phyloP scores from a whole-genome alignment of 73 alveolate genomes.

The Uronychia setigera region DNA sequence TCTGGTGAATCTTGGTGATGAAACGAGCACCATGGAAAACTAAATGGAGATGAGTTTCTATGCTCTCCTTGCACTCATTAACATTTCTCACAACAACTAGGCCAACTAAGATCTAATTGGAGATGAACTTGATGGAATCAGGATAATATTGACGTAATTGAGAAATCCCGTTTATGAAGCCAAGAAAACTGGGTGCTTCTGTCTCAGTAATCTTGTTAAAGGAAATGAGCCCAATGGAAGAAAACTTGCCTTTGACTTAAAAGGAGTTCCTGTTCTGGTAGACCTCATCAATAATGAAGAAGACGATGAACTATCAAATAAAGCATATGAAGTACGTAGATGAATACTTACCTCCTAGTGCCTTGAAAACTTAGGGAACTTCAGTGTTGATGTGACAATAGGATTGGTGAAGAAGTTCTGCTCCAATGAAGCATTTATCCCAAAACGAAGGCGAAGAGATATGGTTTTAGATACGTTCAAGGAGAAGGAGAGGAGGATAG shows the following conservation, averaged over 20 bases:
- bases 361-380: constrained; percentile 39
- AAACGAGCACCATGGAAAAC: constrained; percentile 17
- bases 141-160: constrained; percentile 8
- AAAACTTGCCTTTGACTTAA: constrained; percentile 4
- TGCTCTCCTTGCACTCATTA: constrained; percentile 25
- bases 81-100: constrained; percentile 22
- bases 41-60: constrained; percentile 42
- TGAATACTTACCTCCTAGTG: constrained; percentile 11
- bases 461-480: constrained; percentile 30
- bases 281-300: constrained; percentile 54
- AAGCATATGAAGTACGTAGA: constrained; percentile 28
- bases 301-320: constrained; percentile 53
- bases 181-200: constrained; percentile 48
- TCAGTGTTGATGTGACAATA: constrained; percentile 6
- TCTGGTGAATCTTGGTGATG: constrained; percentile 42
- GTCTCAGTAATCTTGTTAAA: constrained; percentile 23
- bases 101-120: constrained; percentile 9
- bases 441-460: not conserved
- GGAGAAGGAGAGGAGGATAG: constrained; percentile 39
- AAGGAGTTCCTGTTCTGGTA: constrained; percentile 40
- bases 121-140: constrained; percentile 15
- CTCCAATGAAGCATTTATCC: not conserved
- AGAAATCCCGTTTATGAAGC: constrained; percentile 41
- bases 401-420: not conserved
- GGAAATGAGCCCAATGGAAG: constrained; percentile 14